Base-by-base conservation (phyloP, 768 basidiomycete species). In the Cystobasidiopsis lactophilus region DNA sequence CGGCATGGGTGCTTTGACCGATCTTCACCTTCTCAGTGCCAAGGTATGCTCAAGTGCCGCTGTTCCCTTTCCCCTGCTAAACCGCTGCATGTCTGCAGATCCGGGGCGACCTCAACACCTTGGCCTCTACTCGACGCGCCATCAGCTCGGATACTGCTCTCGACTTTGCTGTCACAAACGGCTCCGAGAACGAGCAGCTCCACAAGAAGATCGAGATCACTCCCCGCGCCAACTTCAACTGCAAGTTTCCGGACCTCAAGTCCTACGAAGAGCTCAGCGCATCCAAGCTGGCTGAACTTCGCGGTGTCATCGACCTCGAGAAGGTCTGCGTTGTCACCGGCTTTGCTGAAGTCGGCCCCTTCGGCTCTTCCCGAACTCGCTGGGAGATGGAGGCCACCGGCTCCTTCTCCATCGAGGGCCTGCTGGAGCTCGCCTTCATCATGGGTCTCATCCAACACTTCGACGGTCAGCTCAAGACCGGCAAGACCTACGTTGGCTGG, bases 311-410 rank as follows among this genome's bases (percentile, higher is more conserved):
- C 56, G 93, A 96, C 65, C 73, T 96, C 23, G 93, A 98, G 58
- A 89, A 91, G 69, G 89, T 95, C 54, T 71, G 86, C 55, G 93
- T 98, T 53, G 73, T 95, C 63, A 91, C 93, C 40, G 93, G 93
- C 56, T 96, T 85, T 66, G 91, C 82, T 30, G 93, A 98, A 67
- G 85, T 96, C 48, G 82, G 93, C 2, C 93, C 93, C 13, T 98
- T 91, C 89, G 93, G 93, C 59, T 88, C 85, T 64, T 82, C 91
- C 16, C 78, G 93, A 54, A 98, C 93, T 2, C 78, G 93, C 54
- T 98, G 93, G 93, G 93, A 98, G 71, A 96, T 98, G 88, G 93
- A 98, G 66, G 89, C 88, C 43, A 75, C 78, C 43, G 91, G 93
- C n/a, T 79, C 91, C 63, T 81, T 96, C 68, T 88, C 89, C 1